A percentile compares a stretch with the other conserved stretches of the same genome.
Conservation (phyloP, 1,284 basidiomycete genomes). For the Laetiporus sulphureus region DNA sequence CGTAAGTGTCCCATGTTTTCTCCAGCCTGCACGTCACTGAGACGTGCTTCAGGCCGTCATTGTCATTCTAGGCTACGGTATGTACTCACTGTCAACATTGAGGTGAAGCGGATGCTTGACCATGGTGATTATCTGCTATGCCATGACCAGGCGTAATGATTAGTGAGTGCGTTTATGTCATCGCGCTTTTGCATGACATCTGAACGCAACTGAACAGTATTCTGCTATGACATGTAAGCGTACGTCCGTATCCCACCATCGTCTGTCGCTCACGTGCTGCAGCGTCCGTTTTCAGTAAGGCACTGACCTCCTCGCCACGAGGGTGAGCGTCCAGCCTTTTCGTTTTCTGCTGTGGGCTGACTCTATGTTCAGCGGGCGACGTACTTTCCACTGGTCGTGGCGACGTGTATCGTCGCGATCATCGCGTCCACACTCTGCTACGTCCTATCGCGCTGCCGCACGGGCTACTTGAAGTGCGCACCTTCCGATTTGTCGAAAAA, state of each 20-base stretch:
- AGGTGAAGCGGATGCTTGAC: too few species aligned
- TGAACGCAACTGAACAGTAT: not conserved
- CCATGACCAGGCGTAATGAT: too few species aligned
- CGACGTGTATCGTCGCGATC: not conserved
- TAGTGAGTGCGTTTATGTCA: too few species aligned
- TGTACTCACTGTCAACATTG: too few species aligned
- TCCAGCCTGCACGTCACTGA: too few species aligned
- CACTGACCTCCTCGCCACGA: not conserved
- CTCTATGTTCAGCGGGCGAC: conserved; percentile 3
- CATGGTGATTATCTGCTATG: too few species aligned
- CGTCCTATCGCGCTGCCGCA: conserved; percentile 1
- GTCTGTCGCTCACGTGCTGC: not conserved
- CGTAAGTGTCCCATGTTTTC: too few species aligned
- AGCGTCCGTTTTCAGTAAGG: not conserved
- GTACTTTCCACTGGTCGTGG: conserved; percentile 1
- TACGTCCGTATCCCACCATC: too few species aligned
- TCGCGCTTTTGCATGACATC: too few species aligned
- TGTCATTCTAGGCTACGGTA: too few species aligned
- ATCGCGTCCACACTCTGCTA: conserved; percentile 3
- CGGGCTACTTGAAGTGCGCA: conserved; percentile 1
- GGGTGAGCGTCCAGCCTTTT: not conserved
- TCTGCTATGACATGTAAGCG: not conserved
- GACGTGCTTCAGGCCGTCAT: too few species aligned
- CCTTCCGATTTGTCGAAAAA: not conserved
- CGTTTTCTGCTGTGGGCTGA: not conserved